Percentiles rank a stretch among this genome's conserved stretches.
Conservation (phyloP, 2,329 filamentous ascomycete species). For the Sphaerostilbella broomeana region DNA sequence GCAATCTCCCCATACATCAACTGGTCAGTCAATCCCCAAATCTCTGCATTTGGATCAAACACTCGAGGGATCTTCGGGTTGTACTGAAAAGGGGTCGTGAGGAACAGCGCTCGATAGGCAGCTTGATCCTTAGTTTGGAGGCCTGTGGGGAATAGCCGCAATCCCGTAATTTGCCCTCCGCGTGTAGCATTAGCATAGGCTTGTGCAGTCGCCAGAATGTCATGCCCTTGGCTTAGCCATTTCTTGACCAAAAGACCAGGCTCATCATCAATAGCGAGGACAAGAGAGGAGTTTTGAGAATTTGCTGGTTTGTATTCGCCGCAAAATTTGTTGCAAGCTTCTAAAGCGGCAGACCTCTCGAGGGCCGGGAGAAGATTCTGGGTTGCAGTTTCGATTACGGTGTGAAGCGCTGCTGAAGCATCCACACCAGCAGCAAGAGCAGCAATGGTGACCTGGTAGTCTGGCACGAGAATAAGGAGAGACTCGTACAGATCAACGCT, state of each 20-base stretch:
- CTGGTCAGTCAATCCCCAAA: constrained; percentile 12
- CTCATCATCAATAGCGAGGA: constrained; percentile 5
- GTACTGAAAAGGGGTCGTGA: background rate
- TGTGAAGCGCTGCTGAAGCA: constrained; percentile 1
- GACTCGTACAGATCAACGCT: constrained; percentile 27
- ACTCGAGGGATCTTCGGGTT: background rate
- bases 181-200: constrained; percentile 10
- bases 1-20: constrained; percentile 16
- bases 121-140: background rate
- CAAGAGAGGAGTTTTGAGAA: constrained; percentile 8
- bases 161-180: constrained; percentile 1
- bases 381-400: constrained; percentile 6
- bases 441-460: constrained; percentile 25
- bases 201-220: constrained; percentile 9
- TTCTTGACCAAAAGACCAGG: constrained; percentile 9
- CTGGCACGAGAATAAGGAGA: constrained; percentile 23
- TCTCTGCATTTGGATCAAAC: constrained; percentile 8
- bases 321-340: constrained; percentile 11
- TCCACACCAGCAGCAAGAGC: constrained; percentile 11
- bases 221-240: constrained; percentile 12
- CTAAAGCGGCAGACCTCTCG: constrained; percentile 2
- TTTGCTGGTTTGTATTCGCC: constrained; percentile 5
- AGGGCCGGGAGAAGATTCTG: constrained; percentile 12
- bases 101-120: constrained; percentile 8
- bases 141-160: constrained; percentile 8